Evolutionary conservation across 176 grass and related monocot genomes (phyloP).

Genomic region (Zoysia japonica): DNA sequence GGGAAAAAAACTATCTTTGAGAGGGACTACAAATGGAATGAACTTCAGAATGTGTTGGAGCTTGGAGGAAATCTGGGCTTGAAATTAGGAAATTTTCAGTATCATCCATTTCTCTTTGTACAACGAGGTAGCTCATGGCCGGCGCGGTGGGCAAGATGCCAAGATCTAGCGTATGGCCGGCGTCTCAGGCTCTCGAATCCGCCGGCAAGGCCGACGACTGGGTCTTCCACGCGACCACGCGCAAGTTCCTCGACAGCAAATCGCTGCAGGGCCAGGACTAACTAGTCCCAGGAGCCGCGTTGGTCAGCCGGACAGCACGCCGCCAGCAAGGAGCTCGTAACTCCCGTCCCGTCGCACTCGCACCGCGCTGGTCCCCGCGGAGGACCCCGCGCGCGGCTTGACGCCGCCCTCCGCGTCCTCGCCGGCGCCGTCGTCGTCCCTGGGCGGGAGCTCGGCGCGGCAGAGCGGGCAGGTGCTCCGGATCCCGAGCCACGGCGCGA

Average conservation of each 20-base stretch:
- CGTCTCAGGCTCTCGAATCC: too few relatives aligned
- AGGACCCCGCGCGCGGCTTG: neutral
- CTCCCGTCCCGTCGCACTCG: constrained; percentile 12
- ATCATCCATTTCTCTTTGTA: constrained; percentile 9
- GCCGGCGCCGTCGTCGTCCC: neutral
- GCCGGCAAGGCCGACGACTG: too few relatives aligned
- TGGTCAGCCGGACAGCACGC: constrained; percentile 34
- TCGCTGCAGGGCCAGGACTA: too few relatives aligned
- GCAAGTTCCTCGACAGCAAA: neutral
- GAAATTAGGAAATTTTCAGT: neutral
- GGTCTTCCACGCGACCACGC: neutral
- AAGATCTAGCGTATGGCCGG: too few relatives aligned
- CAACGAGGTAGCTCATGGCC: neutral
- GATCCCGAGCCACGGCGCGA: constrained; percentile 56
- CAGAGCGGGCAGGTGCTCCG: constrained; percentile 52
- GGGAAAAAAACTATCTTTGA: neutral
- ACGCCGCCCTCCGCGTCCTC: neutral
- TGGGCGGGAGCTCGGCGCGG: constrained; percentile 52
- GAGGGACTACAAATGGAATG: neutral
- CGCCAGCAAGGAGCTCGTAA: constrained; percentile 27
- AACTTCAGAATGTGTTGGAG: neutral
- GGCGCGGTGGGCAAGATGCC: neutral
- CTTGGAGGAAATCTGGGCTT: neutral
- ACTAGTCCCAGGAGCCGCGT: neutral
- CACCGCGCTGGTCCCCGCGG: neutral